phyloP scores from a whole-genome alignment of 2,329 filamentous ascomycete species.

The Cadophora malorum region DNA sequence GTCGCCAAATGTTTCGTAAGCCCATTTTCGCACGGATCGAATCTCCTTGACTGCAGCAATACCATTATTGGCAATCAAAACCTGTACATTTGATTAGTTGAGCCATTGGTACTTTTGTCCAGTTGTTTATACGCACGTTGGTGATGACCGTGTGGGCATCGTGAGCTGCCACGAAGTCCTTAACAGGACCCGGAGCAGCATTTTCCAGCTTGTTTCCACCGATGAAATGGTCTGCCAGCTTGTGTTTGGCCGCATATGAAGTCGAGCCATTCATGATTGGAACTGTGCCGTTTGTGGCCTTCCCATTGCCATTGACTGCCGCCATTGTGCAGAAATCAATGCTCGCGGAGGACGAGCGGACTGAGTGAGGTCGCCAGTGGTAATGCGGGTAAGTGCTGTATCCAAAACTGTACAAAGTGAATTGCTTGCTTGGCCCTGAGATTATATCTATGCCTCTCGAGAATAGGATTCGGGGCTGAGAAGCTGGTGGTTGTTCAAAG shows the following conservation, averaged over 20 bases:
- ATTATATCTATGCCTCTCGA: slow-evolving; percentile 20
- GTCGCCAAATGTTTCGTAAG: slow-evolving; percentile 98
- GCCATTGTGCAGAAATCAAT: slow-evolving; percentile 51
- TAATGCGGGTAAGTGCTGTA: slow-evolving; percentile 22
- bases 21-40: slow-evolving; percentile 99
- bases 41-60: slow-evolving; percentile 99
- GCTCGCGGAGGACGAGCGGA: slow-evolving; percentile 42
- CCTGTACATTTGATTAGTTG: slow-evolving; percentile 57
- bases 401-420: slow-evolving; percentile 16
- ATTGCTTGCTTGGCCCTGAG: slow-evolving; percentile 19
- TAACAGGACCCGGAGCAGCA: slow-evolving; percentile 84
- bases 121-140: slow-evolving; percentile 68
- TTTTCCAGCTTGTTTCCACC: slow-evolving; percentile 88
- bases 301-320: slow-evolving; percentile 49
- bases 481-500: slow-evolving; percentile 11
- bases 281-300: slow-evolving; percentile 49
- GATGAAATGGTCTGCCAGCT: slow-evolving; percentile 91
- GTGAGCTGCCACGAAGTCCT: slow-evolving; percentile 90
- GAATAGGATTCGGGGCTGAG: slow-evolving; percentile 22
- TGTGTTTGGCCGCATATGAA: slow-evolving; percentile 81
- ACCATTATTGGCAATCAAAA: slow-evolving; percentile 99
- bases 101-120: slow-evolving; percentile 1
- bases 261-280: slow-evolving; percentile 62
- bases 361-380: slow-evolving; percentile 37
- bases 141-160: slow-evolving; percentile 98